Evolutionary conservation across 2,329 filamentous ascomycete genomes (phyloP), one percentile per base, ranked within the genome.

Genomic region (Aspergillus sojae): DNA sequence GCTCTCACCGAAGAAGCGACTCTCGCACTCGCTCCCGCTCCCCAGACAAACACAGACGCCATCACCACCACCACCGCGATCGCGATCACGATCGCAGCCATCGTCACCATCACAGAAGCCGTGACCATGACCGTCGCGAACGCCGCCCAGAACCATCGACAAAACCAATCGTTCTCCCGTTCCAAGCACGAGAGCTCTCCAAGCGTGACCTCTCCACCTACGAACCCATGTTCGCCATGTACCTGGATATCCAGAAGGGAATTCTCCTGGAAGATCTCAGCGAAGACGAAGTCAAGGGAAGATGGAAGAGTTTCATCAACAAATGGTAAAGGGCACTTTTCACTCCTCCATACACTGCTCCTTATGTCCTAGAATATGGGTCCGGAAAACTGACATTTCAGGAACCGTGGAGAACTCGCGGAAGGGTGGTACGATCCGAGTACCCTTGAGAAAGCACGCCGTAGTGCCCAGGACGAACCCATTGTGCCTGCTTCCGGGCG

Each of bases 381-480:
- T 46, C 48, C 11, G 32, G n/a, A 21, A 34, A 32, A 23, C 83
- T 88, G 76, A 88, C 81, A 77, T 77, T 69, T 70, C 70, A 91
- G 88, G 88, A 99, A 99, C 81, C 87, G 88, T 71, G 90, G 89
- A 74, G 92, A 94, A 79, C 83, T 98, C 67, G 90, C 91, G 5
- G 90, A 94, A 77, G 92, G 92, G 54, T 99, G 94, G 94, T 99
- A 98, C 78, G 92, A 96, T 73, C 91, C 93, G 9, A 86, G 86
- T 62, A 91, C 88, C 67, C 87, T 92, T 65, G 76, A 83, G 66
- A 84, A 80, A 61, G 85, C 84, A 21, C 79, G 82, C 65, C 70
- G 75, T 21, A 71, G 62, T 48, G 66, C 68, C 23, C 61, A 63
- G 30, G 64, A 71, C 11, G 46, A 50, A 23, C 32, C 58, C 32